Base-by-base conservation (phyloP, 176 grass and related monocot genomes). In the Oryza australiensis region DNA sequence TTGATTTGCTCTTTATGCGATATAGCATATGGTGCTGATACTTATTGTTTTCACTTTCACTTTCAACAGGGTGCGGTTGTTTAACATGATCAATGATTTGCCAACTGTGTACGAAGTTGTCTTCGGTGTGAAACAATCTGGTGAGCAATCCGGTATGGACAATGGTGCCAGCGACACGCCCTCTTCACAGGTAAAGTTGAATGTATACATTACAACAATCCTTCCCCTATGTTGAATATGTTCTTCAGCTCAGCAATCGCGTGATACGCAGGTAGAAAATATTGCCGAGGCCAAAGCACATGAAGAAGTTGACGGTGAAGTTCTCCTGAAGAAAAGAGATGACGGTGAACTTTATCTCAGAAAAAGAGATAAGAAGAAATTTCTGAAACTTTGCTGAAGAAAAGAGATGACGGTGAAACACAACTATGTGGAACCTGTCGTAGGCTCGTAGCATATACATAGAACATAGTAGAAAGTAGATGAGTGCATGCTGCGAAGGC, bases 61-160 rank as follows among this genome's bases (percentile, higher is more conserved):
- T 15, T 65, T 32, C 30, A 73, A 73, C 73, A 96, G 93, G 90
- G 90, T 89, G 73, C 88, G 83, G 72, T 89, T 92, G 74, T 96
- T 96, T 76, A 80, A 90, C 59, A 90, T 96, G 90, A 93, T 96
- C 62, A 92, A 92, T 67, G 90, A 93, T 40, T 84, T 90, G 32
- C 90, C 88, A 70, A 92, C 93, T 38, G 88, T 92, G 40, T 96
- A 86, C 81, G 90, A 96, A 88, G 90, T 93, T 65, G 88, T 92
- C 27, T 77, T 83, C 0, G 68, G 84, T 75, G 78, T 42, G 28
- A 86, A 80, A 81, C 88, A 92, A 75, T 82, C 75, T 29, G 87
- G 66, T 37, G 90, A 93, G 70, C 88, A 82, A 32, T 86, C 93
- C 63, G 68, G 72, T 66, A 77, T 90, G 26, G 93, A 92, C 78